Evolutionary conservation across 2,329 filamentous ascomycete species (phyloP).

Genomic region (Emmonsiellopsis sp.): DNA sequence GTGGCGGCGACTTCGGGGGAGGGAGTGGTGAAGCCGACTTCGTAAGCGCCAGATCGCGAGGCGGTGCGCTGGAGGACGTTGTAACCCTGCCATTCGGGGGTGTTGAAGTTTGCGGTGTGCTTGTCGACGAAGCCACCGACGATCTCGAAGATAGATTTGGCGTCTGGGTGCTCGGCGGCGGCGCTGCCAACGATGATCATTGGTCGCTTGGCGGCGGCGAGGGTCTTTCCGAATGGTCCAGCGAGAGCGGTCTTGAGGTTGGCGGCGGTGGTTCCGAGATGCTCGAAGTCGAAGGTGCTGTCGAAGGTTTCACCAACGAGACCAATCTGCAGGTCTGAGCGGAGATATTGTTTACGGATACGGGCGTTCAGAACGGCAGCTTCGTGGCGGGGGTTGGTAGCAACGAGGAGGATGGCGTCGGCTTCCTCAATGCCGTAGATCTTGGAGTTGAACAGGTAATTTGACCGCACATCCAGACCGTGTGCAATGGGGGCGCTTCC

Average conservation of each 20-base stretch:
- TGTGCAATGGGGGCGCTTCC: constrained; percentile 80
- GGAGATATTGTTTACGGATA: constrained; percentile 95
- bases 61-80: constrained; percentile 92
- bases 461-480: constrained; percentile 85
- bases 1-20: constrained; percentile 73
- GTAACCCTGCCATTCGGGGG: constrained; percentile 91
- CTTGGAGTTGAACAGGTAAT: constrained; percentile 93
- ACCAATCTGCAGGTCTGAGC: constrained; percentile 86
- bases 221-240: constrained; percentile 86
- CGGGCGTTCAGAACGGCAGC: constrained; percentile 91
- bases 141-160: constrained; percentile 87
- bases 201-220: constrained; percentile 75
- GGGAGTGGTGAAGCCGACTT: constrained; percentile 87
- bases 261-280: constrained; percentile 69
- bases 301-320: constrained; percentile 85
- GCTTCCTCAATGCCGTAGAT: constrained; percentile 92
- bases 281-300: constrained; percentile 91
- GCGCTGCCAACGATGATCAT: constrained; percentile 96
- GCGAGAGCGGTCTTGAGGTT: constrained; percentile 77
- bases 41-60: constrained; percentile 85
- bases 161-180: constrained; percentile 81
- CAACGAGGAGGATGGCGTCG: constrained; percentile 82
- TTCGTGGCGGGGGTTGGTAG: constrained; percentile 92
- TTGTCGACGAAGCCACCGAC: constrained; percentile 89
- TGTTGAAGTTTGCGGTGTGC: constrained; percentile 79